Conservation (phyloP, 2,329 filamentous ascomycete genomes). For the Canariomyces notabilis region DNA sequence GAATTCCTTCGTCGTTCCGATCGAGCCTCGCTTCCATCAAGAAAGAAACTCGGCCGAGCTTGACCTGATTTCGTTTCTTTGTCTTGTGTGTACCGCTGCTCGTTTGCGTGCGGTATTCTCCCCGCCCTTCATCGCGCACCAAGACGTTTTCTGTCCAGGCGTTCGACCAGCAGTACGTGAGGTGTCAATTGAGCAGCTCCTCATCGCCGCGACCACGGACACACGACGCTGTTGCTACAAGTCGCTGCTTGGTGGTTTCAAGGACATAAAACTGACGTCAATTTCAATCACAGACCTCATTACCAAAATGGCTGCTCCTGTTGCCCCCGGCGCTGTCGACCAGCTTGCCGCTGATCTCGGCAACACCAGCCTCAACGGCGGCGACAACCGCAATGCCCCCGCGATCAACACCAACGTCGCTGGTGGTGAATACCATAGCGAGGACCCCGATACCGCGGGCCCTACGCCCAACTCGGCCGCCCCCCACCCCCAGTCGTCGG, state of each 20-base stretch:
- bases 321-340: conserved; percentile 60
- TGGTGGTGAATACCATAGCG: conserved; percentile 46
- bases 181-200: conserved; percentile 4
- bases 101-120: conserved; percentile 22
- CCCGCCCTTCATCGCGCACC: conserved; percentile 7
- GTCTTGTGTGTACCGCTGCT: conserved; percentile 29
- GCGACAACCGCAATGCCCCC: conserved; percentile 57
- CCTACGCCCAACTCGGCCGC: conserved; percentile 70
- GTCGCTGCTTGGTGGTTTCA: background rate
- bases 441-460: conserved; percentile 59
- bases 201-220: conserved; percentile 5
- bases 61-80: conserved; percentile 23
- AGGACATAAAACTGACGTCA: conserved; percentile 4
- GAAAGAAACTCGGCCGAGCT: conserved; percentile 15
- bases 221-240: conserved; percentile 1
- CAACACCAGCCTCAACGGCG: conserved; percentile 65
- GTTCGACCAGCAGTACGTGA: conserved; percentile 19
- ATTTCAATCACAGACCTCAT: conserved; percentile 1
- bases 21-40: conserved; percentile 9
- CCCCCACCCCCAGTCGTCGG: conserved; percentile 82
- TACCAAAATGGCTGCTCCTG: conserved; percentile 56
- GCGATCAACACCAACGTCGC: conserved; percentile 70
- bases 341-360: conserved; percentile 76
- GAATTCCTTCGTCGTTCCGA: conserved; percentile 7
- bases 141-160: conserved; percentile 3